Conservation (phyloP, 768 basidiomycete genomes). For the Suillus americanus region DNA sequence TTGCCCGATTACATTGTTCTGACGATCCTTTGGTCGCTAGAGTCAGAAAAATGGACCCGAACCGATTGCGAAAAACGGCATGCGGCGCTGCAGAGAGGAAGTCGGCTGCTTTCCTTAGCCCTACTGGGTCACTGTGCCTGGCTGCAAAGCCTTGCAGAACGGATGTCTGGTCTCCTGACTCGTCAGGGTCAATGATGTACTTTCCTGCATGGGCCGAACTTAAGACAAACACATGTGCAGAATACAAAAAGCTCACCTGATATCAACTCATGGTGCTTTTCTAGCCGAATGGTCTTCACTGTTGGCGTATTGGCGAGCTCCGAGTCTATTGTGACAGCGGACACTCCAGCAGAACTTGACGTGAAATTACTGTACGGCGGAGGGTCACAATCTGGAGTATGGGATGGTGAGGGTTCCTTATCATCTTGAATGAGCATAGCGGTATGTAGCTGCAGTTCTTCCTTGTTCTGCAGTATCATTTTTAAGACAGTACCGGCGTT, state of each 20-base stretch:
- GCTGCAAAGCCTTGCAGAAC: neutral
- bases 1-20: slow-evolving; percentile 30
- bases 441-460: neutral
- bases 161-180: slow-evolving; percentile 26
- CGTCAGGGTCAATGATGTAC: slow-evolving; percentile 41
- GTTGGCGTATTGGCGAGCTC: neutral
- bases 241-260: slow-evolving; percentile 23
- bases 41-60: slow-evolving; percentile 38
- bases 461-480: neutral
- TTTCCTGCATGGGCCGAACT: slow-evolving; percentile 30
- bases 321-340: neutral
- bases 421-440: neutral
- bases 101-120: slow-evolving; percentile 16
- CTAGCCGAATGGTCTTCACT: neutral
- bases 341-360: neutral
- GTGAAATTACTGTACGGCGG: neutral
- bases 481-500: no score
- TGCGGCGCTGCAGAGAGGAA: slow-evolving; percentile 21
- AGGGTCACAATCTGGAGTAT: neutral
- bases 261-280: slow-evolving; percentile 27
- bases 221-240: neutral
- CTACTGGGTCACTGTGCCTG: slow-evolving; percentile 22
- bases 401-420: neutral
- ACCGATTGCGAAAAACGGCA: slow-evolving; percentile 41
- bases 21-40: slow-evolving; percentile 39